phyloP scores from a whole-genome alignment of 768 basidiomycete species.

The Solioccasus polychromus region DNA sequence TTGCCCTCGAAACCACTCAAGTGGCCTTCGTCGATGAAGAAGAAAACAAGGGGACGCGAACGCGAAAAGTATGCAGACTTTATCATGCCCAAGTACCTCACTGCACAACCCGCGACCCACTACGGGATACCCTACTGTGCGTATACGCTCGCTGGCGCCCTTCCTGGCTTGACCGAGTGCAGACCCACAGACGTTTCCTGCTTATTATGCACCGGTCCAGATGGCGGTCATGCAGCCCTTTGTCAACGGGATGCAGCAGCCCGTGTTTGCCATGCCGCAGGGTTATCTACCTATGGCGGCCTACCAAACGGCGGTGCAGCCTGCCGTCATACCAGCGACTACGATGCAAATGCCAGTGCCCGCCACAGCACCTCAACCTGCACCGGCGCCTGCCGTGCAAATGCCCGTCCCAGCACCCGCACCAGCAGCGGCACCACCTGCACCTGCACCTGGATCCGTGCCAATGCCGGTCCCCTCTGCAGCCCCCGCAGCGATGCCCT shows the following conservation, averaged over 20 bases:
- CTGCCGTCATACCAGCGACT: constrained; percentile 3
- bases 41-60: constrained; percentile 17
- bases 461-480: neutral
- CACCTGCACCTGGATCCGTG: neutral
- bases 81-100: constrained; percentile 13
- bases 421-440: too few relatives aligned
- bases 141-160: constrained; percentile 2
- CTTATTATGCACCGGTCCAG: constrained; percentile 29
- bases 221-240: constrained; percentile 24
- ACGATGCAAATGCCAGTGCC: constrained; percentile 17
- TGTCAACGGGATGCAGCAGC: constrained; percentile 26
- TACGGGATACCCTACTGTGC: constrained; percentile 26
- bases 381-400: neutral
- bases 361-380: neutral
- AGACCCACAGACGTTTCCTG: constrained; percentile 23
- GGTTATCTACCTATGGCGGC: constrained; percentile 25
- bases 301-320: constrained; percentile 16
- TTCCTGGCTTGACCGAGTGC: constrained; percentile 13
- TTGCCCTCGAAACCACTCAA: constrained; percentile 6
- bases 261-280: constrained; percentile 27
- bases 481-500: neutral
- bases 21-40: constrained; percentile 19
- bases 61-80: constrained; percentile 19
- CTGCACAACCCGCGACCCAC: neutral
- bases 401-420: constrained; percentile 1